These are phyloP conservation scores for Sphagnum magellanicum DNA, from an alignment of 228 moss, liverwort and hornwort species.

Conservation along the genomic window DNA sequence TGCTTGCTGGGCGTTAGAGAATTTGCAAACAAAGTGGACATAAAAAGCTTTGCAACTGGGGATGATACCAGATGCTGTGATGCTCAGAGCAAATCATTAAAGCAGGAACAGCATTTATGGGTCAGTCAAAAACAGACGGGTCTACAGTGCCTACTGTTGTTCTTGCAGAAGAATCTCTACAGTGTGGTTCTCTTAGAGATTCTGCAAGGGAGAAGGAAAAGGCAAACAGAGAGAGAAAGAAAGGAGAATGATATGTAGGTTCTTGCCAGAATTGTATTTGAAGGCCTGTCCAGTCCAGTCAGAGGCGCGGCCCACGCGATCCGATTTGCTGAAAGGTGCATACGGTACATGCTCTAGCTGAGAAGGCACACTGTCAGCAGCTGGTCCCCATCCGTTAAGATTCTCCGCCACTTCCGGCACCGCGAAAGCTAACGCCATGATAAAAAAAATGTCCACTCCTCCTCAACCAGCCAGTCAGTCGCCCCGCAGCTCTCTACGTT, in stretches of 20 bases:
- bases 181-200: neutral
- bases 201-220: neutral
- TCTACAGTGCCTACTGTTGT: no score
- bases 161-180: no score
- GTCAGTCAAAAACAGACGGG: no score
- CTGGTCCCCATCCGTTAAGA: constrained; percentile 92
- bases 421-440: constrained; percentile 43
- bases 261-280: constrained; percentile 39
- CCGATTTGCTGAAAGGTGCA: constrained; percentile 95
- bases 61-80: no score
- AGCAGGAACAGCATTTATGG: no score
- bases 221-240: neutral
- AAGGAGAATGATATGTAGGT: neutral
- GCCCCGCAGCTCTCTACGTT: no score
- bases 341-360: constrained; percentile 95
- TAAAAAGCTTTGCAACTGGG: no score
- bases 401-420: constrained; percentile 92
- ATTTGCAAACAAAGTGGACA: no score
- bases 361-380: constrained; percentile 61
- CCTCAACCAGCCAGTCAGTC: neutral
- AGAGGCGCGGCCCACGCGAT: constrained; percentile 85
- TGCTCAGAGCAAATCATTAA: no score
- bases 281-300: constrained; percentile 94
- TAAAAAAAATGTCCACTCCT: neutral
- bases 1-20: no score